Evolutionary conservation across 169 alveolate species (phyloP).

Genomic region (Miamiensis avidus): DNA sequence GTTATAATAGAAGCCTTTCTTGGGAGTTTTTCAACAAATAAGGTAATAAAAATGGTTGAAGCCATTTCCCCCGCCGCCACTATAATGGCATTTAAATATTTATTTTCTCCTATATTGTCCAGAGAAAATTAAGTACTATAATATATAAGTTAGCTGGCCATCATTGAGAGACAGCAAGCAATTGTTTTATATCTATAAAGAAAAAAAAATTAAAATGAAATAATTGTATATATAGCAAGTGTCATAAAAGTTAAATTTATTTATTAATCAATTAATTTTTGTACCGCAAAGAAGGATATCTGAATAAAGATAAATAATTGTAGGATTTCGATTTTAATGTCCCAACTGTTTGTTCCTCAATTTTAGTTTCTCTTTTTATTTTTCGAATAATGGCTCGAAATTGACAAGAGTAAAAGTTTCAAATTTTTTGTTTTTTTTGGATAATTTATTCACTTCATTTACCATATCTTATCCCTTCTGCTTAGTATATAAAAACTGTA

Average conservation of each 20-base stretch:
- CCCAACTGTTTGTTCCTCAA: no score
- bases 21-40: not conserved
- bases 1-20: conserved; percentile 10
- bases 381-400: not conserved
- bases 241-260: not conserved
- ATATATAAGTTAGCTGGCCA: not conserved
- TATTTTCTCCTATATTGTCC: conserved; percentile 2
- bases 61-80: conserved; percentile 7
- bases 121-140: conserved; percentile 18
- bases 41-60: not conserved
- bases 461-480: not conserved
- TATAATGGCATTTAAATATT: conserved; percentile 6
- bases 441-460: not conserved
- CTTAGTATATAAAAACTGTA: conserved; percentile 3
- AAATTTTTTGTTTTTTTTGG: conserved; percentile 1
- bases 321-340: not conserved
- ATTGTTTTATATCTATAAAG: not conserved
- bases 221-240: no score
- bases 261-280: not conserved
- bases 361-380: no score
- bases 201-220: no score
- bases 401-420: no score
- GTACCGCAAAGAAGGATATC: not conserved
- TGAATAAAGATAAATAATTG: no score
- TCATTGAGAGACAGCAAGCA: conserved; percentile 6